Conservation (phyloP, 2,329 filamentous ascomycete species). For the Pseudogymnoascus sp. region DNA sequence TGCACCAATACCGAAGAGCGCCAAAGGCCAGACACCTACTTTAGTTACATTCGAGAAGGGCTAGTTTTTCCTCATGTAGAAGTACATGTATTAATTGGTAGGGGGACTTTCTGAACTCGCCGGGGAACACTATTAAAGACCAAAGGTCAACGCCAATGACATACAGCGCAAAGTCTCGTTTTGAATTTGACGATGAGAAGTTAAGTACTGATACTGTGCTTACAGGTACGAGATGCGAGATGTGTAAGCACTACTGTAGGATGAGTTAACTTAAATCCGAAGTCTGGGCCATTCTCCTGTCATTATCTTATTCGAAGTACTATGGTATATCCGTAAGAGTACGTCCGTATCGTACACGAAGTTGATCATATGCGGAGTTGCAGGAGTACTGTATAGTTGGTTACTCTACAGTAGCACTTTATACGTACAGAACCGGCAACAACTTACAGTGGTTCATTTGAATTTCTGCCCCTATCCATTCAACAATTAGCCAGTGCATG, state of each 20-base stretch:
- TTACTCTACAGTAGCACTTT: background rate
- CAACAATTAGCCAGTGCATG: slow-evolving; percentile 1
- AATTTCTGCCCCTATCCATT: background rate
- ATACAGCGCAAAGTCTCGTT: background rate
- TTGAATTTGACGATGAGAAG: background rate
- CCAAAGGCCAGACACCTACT: slow-evolving; percentile 1
- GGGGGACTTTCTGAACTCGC: background rate
- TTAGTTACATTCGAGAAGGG: background rate
- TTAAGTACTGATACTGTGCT: background rate
- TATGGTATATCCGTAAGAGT: background rate
- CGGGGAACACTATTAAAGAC: background rate
- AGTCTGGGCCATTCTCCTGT: background rate
- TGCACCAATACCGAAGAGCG: background rate
- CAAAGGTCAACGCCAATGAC: background rate
- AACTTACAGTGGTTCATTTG: background rate
- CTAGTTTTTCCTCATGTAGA: background rate
- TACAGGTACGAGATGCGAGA: background rate
- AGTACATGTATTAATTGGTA: background rate
- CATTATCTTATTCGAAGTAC: background rate
- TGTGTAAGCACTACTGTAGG: background rate
- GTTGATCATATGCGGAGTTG: background rate
- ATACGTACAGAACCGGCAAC: background rate
- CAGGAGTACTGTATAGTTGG: background rate
- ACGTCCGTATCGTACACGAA: background rate
- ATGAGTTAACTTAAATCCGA: background rate